phyloP scores from a whole-genome alignment of 148 eudicot genomes.

The Hydrangea macrophylla region DNA sequence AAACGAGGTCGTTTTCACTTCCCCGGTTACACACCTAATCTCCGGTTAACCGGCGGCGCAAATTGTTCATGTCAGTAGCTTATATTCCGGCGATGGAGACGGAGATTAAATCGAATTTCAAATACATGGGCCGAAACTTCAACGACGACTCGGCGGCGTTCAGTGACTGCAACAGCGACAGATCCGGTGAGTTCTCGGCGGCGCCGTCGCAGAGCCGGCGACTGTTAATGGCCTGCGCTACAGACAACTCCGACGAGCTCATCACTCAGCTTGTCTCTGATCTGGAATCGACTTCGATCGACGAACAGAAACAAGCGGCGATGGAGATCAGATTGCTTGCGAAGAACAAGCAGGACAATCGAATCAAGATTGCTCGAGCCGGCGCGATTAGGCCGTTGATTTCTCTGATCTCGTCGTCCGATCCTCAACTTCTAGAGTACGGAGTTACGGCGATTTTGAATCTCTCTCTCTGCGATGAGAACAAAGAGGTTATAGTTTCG shows the following conservation, averaged over 20 bases:
- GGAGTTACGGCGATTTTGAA: constrained; percentile 86
- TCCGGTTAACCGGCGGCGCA: neutral
- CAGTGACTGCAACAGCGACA: constrained; percentile 87
- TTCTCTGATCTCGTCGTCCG: constrained; percentile 44
- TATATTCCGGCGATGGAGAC: constrained; percentile 24
- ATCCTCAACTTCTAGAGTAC: constrained; percentile 63
- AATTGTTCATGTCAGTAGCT: too few relatives aligned
- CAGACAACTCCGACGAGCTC: constrained; percentile 67
- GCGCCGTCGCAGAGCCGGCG: constrained; percentile 53
- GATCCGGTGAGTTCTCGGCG: constrained; percentile 73
- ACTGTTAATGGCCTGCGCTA: constrained; percentile 52
- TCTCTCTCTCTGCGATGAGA: constrained; percentile 78
- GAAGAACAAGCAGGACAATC: constrained; percentile 77
- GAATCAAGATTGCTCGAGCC: constrained; percentile 62
- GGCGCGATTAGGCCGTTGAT: constrained; percentile 75
- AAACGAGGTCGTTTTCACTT: constrained; percentile 24
- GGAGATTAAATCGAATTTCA: constrained; percentile 44
- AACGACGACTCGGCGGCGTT: constrained; percentile 62
- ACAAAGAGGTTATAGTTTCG: constrained; percentile 49
- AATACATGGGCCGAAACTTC: constrained; percentile 38
- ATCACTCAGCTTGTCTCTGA: constrained; percentile 47
- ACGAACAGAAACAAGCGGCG: constrained; percentile 65
- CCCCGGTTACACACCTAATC: neutral
- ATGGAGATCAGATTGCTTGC: constrained; percentile 70
- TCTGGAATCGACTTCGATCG: constrained; percentile 50